These are phyloP conservation scores for Ilex paraguariensis DNA, from an alignment of 305 asterid genomes.

Conservation along the genomic window DNA sequence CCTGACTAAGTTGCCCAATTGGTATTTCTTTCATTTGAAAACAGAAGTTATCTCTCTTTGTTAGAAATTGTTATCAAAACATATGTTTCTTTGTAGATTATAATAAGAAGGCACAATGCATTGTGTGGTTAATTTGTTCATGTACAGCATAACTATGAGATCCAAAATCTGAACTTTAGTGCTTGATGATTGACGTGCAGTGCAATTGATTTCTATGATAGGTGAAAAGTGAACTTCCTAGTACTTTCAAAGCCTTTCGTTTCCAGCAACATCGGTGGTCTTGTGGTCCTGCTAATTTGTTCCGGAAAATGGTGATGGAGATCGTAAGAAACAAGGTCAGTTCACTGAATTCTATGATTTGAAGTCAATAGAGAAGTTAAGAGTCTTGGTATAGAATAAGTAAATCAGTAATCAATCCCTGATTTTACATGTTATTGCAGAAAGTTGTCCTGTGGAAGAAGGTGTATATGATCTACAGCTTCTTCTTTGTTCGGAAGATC, in stretches of 20 bases:
- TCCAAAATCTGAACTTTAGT: too few species aligned
- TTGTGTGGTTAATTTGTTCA: too few species aligned
- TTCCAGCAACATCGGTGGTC: slow-evolving; percentile 86
- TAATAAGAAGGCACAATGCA: too few species aligned
- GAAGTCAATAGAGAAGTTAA: too few species aligned
- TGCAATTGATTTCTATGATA: slow-evolving; percentile 3
- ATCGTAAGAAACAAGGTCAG: slow-evolving; percentile 57
- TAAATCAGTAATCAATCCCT: too few species aligned
- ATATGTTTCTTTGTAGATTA: too few species aligned
- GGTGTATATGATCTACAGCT: slow-evolving; percentile 71
- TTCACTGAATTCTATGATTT: background rate
- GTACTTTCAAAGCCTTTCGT: slow-evolving; percentile 71
- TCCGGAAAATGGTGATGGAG: slow-evolving; percentile 62
- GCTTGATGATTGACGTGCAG: background rate
- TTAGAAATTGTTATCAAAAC: too few species aligned
- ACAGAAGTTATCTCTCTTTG: too few species aligned
- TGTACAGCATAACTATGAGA: too few species aligned
- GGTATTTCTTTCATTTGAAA: too few species aligned
- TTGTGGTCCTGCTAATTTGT: slow-evolving; percentile 72
- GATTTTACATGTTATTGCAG: slow-evolving; percentile 22
- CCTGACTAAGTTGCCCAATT: too few species aligned
- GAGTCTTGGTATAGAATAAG: too few species aligned
- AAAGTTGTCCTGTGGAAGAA: slow-evolving; percentile 56
- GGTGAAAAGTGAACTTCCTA: slow-evolving; percentile 76
- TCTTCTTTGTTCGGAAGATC: slow-evolving; percentile 71